phyloP scores from a whole-genome alignment of 1,139 yeast species.

The Geotrichum reessii region DNA sequence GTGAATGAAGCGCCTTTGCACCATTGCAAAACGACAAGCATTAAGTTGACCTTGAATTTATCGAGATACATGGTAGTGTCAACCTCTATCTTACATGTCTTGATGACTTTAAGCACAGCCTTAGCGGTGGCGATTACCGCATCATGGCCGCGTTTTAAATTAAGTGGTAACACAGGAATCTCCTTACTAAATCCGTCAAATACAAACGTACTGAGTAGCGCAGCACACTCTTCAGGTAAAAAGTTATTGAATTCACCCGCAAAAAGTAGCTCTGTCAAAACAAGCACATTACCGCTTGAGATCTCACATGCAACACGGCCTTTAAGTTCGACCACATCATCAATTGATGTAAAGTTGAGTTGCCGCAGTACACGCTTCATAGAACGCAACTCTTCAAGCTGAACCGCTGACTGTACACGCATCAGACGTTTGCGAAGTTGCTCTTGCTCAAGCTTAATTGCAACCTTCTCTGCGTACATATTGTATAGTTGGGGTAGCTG shows the following conservation, averaged over 20 bases:
- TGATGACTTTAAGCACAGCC: constrained; percentile 79
- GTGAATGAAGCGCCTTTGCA: constrained; percentile 94
- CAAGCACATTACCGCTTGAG: constrained; percentile 71
- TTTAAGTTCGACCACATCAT: constrained; percentile 73
- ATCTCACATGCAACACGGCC: constrained; percentile 68
- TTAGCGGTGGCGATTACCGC: constrained; percentile 85
- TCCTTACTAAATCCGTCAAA: constrained; percentile 95
- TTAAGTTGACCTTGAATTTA: constrained; percentile 81
- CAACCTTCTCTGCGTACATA: constrained; percentile 59
- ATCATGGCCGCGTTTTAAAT: constrained; percentile 81
- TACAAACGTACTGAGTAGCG: constrained; percentile 86
- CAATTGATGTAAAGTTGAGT: constrained; percentile 73
- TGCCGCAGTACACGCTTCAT: constrained; percentile 85
- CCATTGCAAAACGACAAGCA: constrained; percentile 98
- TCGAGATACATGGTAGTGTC: constrained; percentile 90
- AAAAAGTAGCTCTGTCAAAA: constrained; percentile 85
- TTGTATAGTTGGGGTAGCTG: constrained; percentile 56
- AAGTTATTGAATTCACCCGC: constrained; percentile 91
- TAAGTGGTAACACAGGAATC: constrained; percentile 77
- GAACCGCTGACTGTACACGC: constrained; percentile 46
- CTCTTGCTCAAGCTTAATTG: constrained; percentile 45
- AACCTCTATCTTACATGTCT: constrained; percentile 82
- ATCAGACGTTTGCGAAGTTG: constrained; percentile 28
- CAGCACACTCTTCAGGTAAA: constrained; percentile 85
- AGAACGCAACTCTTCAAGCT: constrained; percentile 85